Base-by-base conservation (phyloP, 768 basidiomycete genomes). In the Amanita muscaria region DNA sequence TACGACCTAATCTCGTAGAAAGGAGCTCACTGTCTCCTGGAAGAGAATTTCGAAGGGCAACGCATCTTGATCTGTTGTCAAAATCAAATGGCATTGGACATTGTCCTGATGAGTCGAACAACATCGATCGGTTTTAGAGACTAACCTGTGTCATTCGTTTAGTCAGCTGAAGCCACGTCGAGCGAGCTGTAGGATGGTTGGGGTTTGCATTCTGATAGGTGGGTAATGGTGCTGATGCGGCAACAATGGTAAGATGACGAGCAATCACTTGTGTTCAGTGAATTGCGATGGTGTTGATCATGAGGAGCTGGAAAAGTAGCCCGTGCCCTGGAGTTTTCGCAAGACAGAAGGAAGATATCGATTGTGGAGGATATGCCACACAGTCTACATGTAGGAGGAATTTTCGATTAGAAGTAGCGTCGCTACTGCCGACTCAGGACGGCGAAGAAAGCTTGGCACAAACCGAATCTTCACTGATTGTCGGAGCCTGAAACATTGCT, bases 21-120 rank as follows among this genome's bases (percentile, higher is more conserved):
- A 15, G 7, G 4, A 27, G 49, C 66, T 61, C 55, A 74, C 70
- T 56, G 62, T 67, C 59, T 72, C 60, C 39, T 69, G 63, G 62
- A 80, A 66, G 37, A 82, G 57, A 25, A 65, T 63, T 25, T 59
- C 65, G 43, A 80, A 64, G 15, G 66, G 52, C 6, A 60, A 51
- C 68, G 74, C 70, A 51, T 73, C 64, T 43, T 70, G 66, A 49
- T 63, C 64, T 41, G 70, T 53, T 41, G 64, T 67, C 44, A 77
- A 61, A 39, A 81, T 67, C 63, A 82, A 64, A 56, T 81, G 80
- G 51, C 73, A 75, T 44, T 73, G 71, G 36, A 81, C 76, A 38
- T 69, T 61, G 34, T 68, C 64, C 80, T 82, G 52, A 40, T 46
- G 3, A 16, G 14, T 16, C n/a, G n/a, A n/a, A 38, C 34, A 24